A percentile compares a stretch with the other conserved stretches of the same genome.
phyloP scores from a whole-genome alignment of 768 basidiomycete species.

The Boletus vinaceobasis region DNA sequence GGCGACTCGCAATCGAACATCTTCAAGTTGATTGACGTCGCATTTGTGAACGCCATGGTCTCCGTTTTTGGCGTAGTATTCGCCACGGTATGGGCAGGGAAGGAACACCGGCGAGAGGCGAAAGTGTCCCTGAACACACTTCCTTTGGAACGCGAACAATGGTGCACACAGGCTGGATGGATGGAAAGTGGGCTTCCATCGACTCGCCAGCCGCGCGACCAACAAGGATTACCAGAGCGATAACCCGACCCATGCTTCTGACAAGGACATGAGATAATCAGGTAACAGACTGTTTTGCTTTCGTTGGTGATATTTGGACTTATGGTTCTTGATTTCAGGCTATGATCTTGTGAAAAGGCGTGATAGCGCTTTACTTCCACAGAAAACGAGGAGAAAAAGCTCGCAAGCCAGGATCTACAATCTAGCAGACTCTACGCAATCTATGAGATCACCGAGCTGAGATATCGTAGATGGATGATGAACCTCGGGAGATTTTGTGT shows the following conservation, averaged over 20 bases:
- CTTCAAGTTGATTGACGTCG: not conserved
- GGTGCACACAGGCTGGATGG: not conserved
- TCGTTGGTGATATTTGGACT: not conserved
- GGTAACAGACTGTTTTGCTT: not conserved
- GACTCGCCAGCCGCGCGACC: not conserved
- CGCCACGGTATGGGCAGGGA: conserved; percentile 12
- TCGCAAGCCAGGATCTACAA: not conserved
- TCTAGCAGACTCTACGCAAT: not conserved
- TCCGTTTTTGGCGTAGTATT: conserved; percentile 10
- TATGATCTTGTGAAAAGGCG: not conserved
- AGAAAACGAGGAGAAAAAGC: not conserved
- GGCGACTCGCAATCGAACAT: not conserved
- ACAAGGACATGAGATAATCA: not conserved
- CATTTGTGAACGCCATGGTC: conserved; percentile 3
- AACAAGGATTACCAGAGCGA: not conserved
- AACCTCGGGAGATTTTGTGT: not conserved
- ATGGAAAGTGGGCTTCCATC: not conserved
- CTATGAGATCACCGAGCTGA: not conserved
- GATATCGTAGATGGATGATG: not conserved
- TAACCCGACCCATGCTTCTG: not conserved
- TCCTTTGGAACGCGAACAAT: not conserved
- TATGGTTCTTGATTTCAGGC: not conserved
- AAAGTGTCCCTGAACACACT: not conserved
- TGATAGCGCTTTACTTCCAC: not conserved
- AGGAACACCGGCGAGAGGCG: conserved; percentile 1